Evolutionary conservation across 345 rosid species (phyloP), one percentile per base, ranked within the genome.

Genomic region (Populus ilicifolia): DNA sequence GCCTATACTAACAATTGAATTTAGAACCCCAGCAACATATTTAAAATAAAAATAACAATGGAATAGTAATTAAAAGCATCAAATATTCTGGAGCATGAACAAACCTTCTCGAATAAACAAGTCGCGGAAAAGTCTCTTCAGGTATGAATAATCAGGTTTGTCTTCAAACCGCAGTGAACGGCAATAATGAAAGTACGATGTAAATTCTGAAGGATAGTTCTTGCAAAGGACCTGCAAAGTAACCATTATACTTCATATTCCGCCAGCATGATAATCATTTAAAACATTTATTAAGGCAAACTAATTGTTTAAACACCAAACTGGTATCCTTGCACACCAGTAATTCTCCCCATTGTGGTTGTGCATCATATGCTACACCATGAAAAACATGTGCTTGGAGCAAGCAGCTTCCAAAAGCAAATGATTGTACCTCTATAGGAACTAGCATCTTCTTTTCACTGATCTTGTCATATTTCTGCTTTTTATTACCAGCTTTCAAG

Each of bases 391-490:
- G 56, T 20, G 14, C 41, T 63, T 36, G 54, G 46, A 18, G 35
- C 29, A 62, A 63, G 48, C 43, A 72, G 12, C 29, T 17, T 41
- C 63, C 23, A 73, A 67, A 33, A 59, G 68, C 25, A 44, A 59
- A 36, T 23, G 59, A 82, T 46, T 64, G 39, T 94, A 93, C 98
- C 97, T 93, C 99, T 56, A 89, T 82, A 63, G 97, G 88, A 80
- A 95, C 93, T 63, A 88, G 88, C 90, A 88, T 89, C 91, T 96
- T 92, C 88, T 92, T 96, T 85, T 93, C 98, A 75, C 98, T 91
- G 80, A 96, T 96, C 81, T 88, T 96, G 86, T 93, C 98, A 84
- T 96, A 96, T 84, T 94, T 96, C 84, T 93, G 99, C 87, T 96
- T 96, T 87, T 96, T 94, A 14, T 92, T 96, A 69, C 98, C 98